Conservation (phyloP, 1,284 basidiomycete species). For the Macrocybe sp. region DNA sequence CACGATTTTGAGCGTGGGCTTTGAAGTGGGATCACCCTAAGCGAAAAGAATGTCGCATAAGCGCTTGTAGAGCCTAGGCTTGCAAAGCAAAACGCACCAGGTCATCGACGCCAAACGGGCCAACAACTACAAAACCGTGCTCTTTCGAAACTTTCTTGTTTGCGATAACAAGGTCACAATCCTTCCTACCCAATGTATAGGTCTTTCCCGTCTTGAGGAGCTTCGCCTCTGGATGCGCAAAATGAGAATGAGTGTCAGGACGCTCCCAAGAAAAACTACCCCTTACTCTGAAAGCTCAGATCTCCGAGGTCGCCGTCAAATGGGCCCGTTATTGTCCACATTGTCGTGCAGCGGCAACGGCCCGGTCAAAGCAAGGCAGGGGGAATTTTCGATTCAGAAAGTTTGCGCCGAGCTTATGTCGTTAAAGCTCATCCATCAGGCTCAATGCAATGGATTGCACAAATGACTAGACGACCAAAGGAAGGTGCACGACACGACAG, state of each 20-base stretch:
- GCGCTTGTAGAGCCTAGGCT: not conserved
- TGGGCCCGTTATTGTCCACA: constrained; percentile 51
- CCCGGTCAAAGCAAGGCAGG: not conserved
- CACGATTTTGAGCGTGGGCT: constrained; percentile 38
- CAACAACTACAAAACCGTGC: constrained; percentile 53
- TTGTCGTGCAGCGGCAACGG: constrained; percentile 12
- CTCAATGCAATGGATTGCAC: no score
- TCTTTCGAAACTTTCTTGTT: constrained; percentile 58
- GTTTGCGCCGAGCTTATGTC: no score
- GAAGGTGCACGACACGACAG: no score
- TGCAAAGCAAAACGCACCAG: constrained; percentile 37
- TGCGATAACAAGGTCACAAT: constrained; percentile 43
- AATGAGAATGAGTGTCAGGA: not conserved
- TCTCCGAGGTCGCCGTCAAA: constrained; percentile 42
- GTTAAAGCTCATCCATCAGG: no score
- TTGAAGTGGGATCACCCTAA: constrained; percentile 33
- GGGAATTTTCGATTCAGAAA: no score
- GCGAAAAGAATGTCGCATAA: not conserved
- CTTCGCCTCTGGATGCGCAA: constrained; percentile 46
- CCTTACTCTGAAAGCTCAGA: constrained; percentile 33
- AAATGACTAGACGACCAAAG: no score
- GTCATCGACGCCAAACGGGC: constrained; percentile 41
- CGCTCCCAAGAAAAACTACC: not conserved
- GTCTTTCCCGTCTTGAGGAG: constrained; percentile 52
- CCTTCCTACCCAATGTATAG: constrained; percentile 53